Conservation (phyloP, 116 monocot genomes). For the Trichopus zeylanicus region DNA sequence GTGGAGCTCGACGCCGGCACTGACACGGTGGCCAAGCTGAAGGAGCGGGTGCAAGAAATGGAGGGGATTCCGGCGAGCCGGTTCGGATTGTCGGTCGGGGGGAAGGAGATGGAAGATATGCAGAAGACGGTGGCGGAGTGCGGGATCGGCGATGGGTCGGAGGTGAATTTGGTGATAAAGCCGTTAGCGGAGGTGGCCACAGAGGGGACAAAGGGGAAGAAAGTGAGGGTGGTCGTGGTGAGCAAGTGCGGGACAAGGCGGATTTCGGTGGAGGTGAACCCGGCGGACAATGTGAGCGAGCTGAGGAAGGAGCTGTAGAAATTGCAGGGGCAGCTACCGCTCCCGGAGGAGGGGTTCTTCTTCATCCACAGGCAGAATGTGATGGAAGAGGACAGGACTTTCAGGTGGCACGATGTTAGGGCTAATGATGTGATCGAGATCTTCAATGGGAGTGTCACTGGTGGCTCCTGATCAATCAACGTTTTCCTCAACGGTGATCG, state of each 20-base stretch:
- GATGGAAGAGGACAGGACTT: slow-evolving; percentile 37
- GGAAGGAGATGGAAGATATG: slow-evolving; percentile 20
- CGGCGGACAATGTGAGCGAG: slow-evolving; percentile 31
- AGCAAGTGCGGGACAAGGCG: slow-evolving; percentile 14
- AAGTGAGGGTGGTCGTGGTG: slow-evolving; percentile 26
- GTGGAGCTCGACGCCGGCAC: slow-evolving; percentile 4
- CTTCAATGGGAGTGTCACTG: slow-evolving; percentile 35
- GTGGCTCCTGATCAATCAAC: slow-evolving; percentile 9
- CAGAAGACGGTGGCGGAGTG: slow-evolving; percentile 11
- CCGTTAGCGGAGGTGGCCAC: background rate
- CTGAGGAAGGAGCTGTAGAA: slow-evolving; percentile 36
- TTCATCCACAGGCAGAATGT: slow-evolving; percentile 43
- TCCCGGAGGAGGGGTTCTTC: slow-evolving; percentile 33
- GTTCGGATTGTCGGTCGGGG: slow-evolving; percentile 4
- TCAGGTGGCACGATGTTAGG: slow-evolving; percentile 31
- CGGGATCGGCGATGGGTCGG: background rate
- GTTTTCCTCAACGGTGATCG: no score
- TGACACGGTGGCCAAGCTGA: slow-evolving; percentile 15
- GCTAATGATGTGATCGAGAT: slow-evolving; percentile 49
- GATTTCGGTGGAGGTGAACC: slow-evolving; percentile 37
- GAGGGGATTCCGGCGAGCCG: slow-evolving; percentile 12
- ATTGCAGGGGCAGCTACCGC: slow-evolving; percentile 2
- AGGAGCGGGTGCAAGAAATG: slow-evolving; percentile 14
- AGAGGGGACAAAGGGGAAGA: background rate
- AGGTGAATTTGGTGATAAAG: slow-evolving; percentile 9